Base-by-base conservation (phyloP, 257 asterid genomes). In the Nemophila menziesii region DNA sequence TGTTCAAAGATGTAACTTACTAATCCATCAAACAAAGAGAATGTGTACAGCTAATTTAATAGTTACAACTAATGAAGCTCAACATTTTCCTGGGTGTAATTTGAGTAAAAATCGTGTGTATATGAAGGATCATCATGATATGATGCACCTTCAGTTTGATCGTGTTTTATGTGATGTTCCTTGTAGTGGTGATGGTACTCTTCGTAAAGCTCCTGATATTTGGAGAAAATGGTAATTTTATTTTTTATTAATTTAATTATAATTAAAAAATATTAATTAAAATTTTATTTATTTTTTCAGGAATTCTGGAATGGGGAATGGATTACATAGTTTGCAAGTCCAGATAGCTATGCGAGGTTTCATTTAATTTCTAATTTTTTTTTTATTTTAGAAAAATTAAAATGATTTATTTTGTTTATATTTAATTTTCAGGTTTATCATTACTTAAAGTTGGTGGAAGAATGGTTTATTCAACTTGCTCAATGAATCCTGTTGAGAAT, bases 81-180 rank as follows among this genome's bases (percentile, higher is more conserved):
- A 90, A 56, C 92, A 90, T 71, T 90, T 90, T 33, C 99, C 99
- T 10, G 66, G 99, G 75, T 85, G 96, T 66, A 77, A 73, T 43
- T 65, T 76, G 43, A 69, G 39, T 43, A 73, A 51, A 65, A 73
- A 56, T 50, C 46, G 57, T 50, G 65, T 49, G 20, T 43, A 42
- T 40, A 66, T 58, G 44, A 57, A 62, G 52, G 76, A 74, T 55
- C 21, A 57, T 55, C 79, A 59, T 33, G 56, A 55, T 43, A 46
- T 77, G 46, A 69, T 44, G 50, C 94, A 90, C 68, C 94, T 90
- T 72, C 78, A 74, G 38, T 90, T 85, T 67, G 99, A 90, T 48
- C 96, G 99, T 52, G 96, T 90, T 64, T 67, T 90, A 58, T 90
- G 99, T 67, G 99, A 90, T 58, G 96, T 90, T 59, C 99, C 99